These are phyloP conservation scores for Thuidium tamariscinum DNA, from an alignment of 225 moss, liverwort and hornwort genomes.

Conservation along the genomic window DNA sequence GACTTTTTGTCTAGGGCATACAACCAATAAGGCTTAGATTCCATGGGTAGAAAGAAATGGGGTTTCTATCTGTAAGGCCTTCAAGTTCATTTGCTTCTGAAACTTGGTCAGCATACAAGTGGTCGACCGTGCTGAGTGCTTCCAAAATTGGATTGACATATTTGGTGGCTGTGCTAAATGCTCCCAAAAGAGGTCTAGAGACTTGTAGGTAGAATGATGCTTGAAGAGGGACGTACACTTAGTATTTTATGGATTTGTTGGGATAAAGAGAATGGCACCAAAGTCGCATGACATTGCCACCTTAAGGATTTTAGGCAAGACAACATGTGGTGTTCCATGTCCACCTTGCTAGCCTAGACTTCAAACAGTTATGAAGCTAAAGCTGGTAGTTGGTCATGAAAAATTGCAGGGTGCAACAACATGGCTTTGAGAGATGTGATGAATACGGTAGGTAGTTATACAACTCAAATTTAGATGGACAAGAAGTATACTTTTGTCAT, in stretches of 20 bases:
- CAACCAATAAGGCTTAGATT: no score
- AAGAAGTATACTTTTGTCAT: background rate
- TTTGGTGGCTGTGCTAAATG: no score
- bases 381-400: background rate
- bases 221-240: accelerated
- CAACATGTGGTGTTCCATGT: background rate
- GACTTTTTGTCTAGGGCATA: no score
- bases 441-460: no score
- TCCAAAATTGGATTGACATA: no score
- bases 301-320: accelerated
- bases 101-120: no score
- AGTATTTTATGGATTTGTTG: background rate
- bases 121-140: no score
- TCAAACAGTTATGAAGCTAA: background rate
- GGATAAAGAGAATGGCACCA: background rate
- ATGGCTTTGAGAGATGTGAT: background rate
- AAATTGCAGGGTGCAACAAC: accelerated
- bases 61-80: no score
- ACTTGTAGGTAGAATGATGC: background rate
- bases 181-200: no score
- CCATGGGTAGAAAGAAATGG: no score
- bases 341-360: background rate
- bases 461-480: no score
- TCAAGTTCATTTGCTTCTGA: no score
- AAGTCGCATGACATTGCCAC: background rate